These are phyloP conservation scores for Nicotiana knightiana DNA, from an alignment of 257 asterid genomes.

Conservation along the genomic window DNA sequence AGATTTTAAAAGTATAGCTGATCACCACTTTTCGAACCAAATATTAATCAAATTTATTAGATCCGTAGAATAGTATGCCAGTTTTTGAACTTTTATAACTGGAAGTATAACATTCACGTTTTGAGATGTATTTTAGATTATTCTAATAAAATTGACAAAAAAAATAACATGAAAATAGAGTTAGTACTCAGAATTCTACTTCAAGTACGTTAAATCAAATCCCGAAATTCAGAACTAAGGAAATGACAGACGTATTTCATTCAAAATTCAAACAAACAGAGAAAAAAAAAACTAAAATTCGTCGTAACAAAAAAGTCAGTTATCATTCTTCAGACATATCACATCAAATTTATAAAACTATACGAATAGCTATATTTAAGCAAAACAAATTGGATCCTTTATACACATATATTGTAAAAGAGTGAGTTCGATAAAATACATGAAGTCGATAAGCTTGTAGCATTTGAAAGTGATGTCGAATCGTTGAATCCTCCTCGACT, in stretches of 20 bases:
- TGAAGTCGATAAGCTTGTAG: slow-evolving; percentile 31
- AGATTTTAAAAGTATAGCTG: background rate
- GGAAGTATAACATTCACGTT: background rate
- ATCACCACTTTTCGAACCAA: background rate
- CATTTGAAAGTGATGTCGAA: slow-evolving; percentile 24
- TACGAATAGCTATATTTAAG: background rate
- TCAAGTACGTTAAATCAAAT: background rate
- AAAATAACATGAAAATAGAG: background rate
- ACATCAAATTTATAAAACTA: background rate
- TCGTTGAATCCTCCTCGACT: slow-evolving; percentile 31
- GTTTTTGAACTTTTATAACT: background rate
- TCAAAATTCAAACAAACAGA: background rate
- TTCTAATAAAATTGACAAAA: background rate
- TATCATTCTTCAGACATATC: background rate
- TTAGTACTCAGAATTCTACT: background rate
- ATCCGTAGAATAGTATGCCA: background rate
- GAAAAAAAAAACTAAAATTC: background rate
- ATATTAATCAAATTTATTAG: background rate
- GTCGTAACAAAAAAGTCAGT: background rate
- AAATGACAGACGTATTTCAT: background rate
- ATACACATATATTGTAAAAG: too few species aligned
- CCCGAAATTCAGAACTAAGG: background rate
- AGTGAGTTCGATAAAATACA: slow-evolving; percentile 9
- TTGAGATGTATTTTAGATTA: background rate
- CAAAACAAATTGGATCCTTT: background rate